These are phyloP conservation scores for Eimeria tenella DNA, from an alignment of 169 alveolate species.

Conservation along the genomic window DNA sequence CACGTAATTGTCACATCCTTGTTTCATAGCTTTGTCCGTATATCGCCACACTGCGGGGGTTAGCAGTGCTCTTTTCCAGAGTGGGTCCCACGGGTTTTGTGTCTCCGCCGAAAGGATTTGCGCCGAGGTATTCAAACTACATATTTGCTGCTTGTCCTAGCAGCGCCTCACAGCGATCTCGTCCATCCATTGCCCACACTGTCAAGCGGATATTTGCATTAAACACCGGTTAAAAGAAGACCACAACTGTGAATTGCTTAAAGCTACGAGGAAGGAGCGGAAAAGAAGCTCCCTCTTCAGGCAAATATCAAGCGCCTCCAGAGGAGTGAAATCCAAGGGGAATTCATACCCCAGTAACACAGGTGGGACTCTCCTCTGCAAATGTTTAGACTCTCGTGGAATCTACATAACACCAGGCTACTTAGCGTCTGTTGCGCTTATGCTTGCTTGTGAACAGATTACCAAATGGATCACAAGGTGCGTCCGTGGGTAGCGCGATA, in stretches of 20 bases:
- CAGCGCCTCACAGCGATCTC: conserved; percentile 78
- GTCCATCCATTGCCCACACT: conserved; percentile 48
- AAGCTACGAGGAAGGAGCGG: not conserved
- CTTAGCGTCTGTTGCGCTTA: conserved; percentile 17
- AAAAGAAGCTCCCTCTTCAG: conserved; percentile 35
- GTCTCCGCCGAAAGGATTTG: too few relatives aligned
- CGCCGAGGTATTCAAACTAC: not conserved
- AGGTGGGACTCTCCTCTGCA: not conserved
- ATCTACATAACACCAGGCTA: not conserved
- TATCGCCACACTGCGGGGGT: too few relatives aligned
- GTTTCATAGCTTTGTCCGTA: not conserved
- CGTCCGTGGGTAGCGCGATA: not conserved
- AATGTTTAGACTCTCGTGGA: not conserved
- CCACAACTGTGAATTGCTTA: conserved; percentile 62
- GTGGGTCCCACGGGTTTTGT: too few relatives aligned
- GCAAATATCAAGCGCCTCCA: conserved; percentile 23
- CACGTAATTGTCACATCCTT: not conserved
- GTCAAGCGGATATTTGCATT: conserved; percentile 58
- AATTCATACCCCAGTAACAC: not conserved
- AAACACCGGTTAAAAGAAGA: conserved; percentile 75
- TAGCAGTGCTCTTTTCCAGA: too few relatives aligned
- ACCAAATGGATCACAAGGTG: conserved; percentile 39
- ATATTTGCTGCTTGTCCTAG: not conserved
- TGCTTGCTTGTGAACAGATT: conserved; percentile 67
- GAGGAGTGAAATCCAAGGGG: conserved; percentile 13